Conservation (phyloP, 495 filamentous ascomycete species). For the Trichoderma parareesei region DNA sequence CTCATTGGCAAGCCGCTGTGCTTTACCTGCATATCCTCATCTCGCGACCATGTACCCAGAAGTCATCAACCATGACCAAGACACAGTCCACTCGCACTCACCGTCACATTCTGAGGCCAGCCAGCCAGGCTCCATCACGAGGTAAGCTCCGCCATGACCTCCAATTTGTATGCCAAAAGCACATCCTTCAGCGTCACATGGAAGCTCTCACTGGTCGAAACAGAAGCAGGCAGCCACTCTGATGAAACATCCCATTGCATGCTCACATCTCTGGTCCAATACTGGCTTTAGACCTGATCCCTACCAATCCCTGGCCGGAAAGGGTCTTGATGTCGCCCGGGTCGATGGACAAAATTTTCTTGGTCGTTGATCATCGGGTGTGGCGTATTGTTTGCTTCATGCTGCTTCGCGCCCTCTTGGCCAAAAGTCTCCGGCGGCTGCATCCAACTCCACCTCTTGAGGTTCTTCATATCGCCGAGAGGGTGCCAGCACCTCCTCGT, state of each 20-base stretch:
- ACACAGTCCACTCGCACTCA: no score
- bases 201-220: background rate
- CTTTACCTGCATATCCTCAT: no score
- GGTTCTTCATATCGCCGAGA: background rate
- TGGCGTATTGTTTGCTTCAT: background rate
- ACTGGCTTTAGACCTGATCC: background rate
- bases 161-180: background rate
- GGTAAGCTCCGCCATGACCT: background rate
- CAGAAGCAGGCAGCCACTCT: background rate
- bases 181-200: background rate
- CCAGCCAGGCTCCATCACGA: background rate
- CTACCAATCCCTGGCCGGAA: background rate
- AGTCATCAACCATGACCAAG: no score
- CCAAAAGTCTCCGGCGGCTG: background rate
- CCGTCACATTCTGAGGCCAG: background rate
- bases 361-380: background rate
- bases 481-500: background rate
- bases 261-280: background rate
- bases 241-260: background rate
- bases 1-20: no score
- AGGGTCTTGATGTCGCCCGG: background rate
- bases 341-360: background rate
- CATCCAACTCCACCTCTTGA: background rate
- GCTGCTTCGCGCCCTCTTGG: background rate
- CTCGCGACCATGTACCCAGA: no score